Conservation (phyloP, 345 rosid genomes). For the Capsella bursapastoris region DNA sequence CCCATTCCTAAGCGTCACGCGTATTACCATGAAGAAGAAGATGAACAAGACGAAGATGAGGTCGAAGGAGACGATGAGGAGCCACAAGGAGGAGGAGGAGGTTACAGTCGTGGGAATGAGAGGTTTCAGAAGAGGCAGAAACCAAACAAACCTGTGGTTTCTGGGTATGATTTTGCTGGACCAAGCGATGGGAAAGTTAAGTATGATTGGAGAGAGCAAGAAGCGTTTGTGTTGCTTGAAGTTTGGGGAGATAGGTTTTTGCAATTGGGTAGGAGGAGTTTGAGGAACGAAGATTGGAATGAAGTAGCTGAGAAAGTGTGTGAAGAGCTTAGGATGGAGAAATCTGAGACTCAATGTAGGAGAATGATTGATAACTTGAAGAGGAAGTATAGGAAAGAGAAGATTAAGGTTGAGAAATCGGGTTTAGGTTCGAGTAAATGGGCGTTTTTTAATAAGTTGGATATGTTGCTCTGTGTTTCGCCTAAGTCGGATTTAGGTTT, state of each 20-base stretch:
- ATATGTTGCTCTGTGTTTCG: conserved; percentile 66
- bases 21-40: conserved; percentile 48
- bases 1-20: conserved; percentile 42
- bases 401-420: conserved; percentile 52
- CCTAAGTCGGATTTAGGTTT: conserved; percentile 73
- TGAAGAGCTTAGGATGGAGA: conserved; percentile 70
- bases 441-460: conserved; percentile 89
- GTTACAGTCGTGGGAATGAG: conserved; percentile 48
- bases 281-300: conserved; percentile 92
- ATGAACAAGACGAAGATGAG: conserved; percentile 41
- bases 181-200: conserved; percentile 67
- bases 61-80: conserved; percentile 50
- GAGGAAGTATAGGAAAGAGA: conserved; percentile 96
- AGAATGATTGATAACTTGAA: conserved; percentile 86
- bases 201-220: conserved; percentile 92
- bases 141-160: conserved; percentile 65
- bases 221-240: conserved; percentile 79
- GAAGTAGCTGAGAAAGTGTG: conserved; percentile 96
- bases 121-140: conserved; percentile 78
- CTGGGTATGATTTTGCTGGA: conserved; percentile 80
- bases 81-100: conserved; percentile 47
- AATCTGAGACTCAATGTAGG: conserved; percentile 84
- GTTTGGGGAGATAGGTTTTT: conserved; percentile 94
- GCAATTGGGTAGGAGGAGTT: conserved; percentile 87
- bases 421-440: conserved; percentile 64